Evolutionary conservation across 2,329 filamentous ascomycete species (phyloP).

Genomic region (Apiospora sp.): DNA sequence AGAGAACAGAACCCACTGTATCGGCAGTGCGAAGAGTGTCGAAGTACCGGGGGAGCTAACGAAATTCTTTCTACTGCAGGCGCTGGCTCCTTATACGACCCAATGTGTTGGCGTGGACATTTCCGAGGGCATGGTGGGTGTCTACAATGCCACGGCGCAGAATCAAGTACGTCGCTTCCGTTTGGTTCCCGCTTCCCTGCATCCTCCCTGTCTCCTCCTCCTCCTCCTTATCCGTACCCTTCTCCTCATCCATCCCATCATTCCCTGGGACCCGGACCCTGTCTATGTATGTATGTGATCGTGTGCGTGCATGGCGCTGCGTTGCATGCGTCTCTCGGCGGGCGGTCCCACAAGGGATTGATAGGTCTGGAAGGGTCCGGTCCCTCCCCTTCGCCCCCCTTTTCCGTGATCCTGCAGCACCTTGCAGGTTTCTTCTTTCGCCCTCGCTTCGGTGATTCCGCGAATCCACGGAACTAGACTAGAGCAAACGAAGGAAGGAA

Average conservation of each 20-base stretch:
- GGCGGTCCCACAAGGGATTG: not conserved
- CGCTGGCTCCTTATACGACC: slow-evolving; percentile 67
- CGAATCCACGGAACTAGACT: too few species aligned
- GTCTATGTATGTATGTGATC: not conserved
- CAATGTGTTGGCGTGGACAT: slow-evolving; percentile 74
- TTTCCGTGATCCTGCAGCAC: not conserved
- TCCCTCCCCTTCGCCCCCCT: not conserved
- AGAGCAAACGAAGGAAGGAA: not conserved
- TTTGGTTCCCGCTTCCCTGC: not conserved
- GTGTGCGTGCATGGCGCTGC: not conserved
- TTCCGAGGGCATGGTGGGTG: slow-evolving; percentile 72
- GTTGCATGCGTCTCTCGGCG: not conserved
- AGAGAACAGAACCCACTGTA: not conserved
- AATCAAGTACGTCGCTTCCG: slow-evolving; percentile 53
- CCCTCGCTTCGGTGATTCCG: too few species aligned
- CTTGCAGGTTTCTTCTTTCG: too few species aligned
- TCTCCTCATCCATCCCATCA: not conserved
- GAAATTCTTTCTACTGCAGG: slow-evolving; percentile 45
- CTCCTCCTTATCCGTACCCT: not conserved
- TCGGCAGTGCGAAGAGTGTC: not conserved
- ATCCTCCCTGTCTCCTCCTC: not conserved
- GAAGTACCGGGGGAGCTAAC: not conserved
- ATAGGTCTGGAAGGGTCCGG: not conserved
- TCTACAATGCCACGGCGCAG: slow-evolving; percentile 69
- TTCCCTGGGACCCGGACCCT: not conserved